Evolutionary conservation across 306 rosid species (phyloP).

Genomic region (Alnus glutinosa): DNA sequence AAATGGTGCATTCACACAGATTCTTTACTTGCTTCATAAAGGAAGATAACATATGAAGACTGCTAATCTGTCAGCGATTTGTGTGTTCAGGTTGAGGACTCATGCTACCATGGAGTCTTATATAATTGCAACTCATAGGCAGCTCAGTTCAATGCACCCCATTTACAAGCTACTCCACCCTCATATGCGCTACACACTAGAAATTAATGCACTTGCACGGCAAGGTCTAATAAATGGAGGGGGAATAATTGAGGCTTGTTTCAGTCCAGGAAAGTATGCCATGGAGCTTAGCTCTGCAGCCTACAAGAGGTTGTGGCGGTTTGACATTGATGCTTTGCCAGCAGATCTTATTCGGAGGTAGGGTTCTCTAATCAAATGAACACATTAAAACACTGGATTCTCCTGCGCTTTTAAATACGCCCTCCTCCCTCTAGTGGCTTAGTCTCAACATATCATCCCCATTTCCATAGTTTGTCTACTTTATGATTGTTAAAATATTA

Average conservation of each 20-base stretch:
- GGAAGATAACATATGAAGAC: constrained; percentile 7
- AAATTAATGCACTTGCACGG: constrained; percentile 87
- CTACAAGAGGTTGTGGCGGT: constrained; percentile 75
- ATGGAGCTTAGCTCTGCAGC: constrained; percentile 93
- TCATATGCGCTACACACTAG: constrained; percentile 93
- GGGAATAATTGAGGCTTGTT: constrained; percentile 84
- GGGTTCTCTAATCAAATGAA: constrained; percentile 1
- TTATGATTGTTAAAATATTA: not conserved
- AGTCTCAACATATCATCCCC: not conserved
- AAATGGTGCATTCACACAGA: constrained; percentile 17
- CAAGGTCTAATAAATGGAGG: constrained; percentile 90
- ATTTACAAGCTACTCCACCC: constrained; percentile 87
- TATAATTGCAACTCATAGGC: constrained; percentile 87
- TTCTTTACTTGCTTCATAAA: not conserved
- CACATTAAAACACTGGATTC: not conserved
- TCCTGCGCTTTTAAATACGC: not conserved
- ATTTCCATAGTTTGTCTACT: not conserved
- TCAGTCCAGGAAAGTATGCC: constrained; percentile 86
- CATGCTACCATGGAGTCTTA: constrained; percentile 96
- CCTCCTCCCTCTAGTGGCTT: not conserved
- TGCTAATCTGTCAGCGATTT: constrained; percentile 22
- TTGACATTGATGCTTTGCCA: constrained; percentile 90
- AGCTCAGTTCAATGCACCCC: constrained; percentile 93
- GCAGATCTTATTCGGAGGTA: constrained; percentile 93
- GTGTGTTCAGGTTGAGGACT: constrained; percentile 84